Evolutionary conservation across 176 grass and related monocot species (phyloP).

Genomic region (Musa acuminata): DNA sequence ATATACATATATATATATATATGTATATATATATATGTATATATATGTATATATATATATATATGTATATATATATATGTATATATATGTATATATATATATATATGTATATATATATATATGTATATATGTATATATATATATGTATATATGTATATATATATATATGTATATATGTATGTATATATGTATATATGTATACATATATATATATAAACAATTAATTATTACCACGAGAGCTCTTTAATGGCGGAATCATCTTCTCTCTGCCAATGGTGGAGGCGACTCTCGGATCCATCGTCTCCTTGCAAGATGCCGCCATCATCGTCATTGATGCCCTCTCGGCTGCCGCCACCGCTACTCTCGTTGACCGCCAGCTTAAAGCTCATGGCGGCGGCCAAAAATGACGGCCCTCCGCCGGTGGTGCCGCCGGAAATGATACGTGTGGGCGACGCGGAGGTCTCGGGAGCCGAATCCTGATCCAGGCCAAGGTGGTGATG

Average conservation of each 20-base stretch:
- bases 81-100: no score
- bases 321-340: constrained; percentile 51
- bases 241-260: constrained; percentile 86
- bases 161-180: no score
- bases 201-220: no score
- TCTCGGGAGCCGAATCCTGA: constrained; percentile 32
- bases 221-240: constrained; percentile 47
- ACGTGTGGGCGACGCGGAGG: constrained; percentile 24
- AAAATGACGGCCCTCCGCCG: constrained; percentile 33
- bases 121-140: no score
- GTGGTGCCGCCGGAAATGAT: constrained; percentile 29
- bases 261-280: constrained; percentile 44
- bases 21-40: no score
- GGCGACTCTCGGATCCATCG: constrained; percentile 39
- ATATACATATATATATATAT: no score
- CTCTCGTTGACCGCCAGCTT: constrained; percentile 60
- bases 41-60: no score
- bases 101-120: no score
- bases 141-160: no score
- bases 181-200: no score
- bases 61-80: no score
- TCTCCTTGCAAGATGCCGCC: constrained; percentile 30
- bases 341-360: constrained; percentile 46
- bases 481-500: constrained; percentile 67
- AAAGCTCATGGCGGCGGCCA: constrained; percentile 64